A percentile compares a stretch with the other conserved stretches of the same genome.
Conservation (phyloP, 768 basidiomycete genomes). For the Fibroporia radiculosa region DNA sequence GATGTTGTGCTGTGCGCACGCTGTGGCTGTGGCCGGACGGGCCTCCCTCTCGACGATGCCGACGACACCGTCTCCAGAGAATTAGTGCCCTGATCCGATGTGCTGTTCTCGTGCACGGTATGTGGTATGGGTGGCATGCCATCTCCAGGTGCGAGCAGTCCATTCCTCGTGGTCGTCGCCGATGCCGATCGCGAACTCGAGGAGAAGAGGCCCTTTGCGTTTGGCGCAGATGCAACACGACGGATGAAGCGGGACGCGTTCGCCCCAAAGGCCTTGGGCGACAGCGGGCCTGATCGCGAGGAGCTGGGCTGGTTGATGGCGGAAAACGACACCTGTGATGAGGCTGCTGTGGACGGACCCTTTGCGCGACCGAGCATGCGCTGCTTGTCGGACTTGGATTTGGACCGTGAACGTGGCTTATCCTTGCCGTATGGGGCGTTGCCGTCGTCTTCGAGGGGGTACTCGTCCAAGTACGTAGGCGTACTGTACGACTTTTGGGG, state of each 20-base stretch:
- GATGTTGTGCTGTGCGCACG: constrained; percentile 24
- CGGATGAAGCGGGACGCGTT: constrained; percentile 86
- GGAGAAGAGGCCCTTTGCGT: constrained; percentile 85
- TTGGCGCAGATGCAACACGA: constrained; percentile 93
- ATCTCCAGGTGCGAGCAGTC: constrained; percentile 66
- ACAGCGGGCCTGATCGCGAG: constrained; percentile 44
- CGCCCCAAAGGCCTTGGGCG: constrained; percentile 61
- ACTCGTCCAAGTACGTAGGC: constrained; percentile 17
- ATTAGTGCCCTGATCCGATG: constrained; percentile 55
- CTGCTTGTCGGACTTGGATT: constrained; percentile 25
- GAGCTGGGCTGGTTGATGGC: constrained; percentile 25
- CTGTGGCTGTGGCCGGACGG: constrained; percentile 29
- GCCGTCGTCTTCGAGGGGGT: constrained; percentile 6
- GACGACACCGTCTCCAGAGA: constrained; percentile 78
- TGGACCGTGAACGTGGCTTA: constrained; percentile 13
- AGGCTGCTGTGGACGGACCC: constrained; percentile 37
- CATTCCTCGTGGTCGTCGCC: constrained; percentile 57
- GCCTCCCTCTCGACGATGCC: constrained; percentile 55
- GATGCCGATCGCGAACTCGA: constrained; percentile 48
- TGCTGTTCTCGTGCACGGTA: constrained; percentile 25
- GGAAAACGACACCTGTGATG: constrained; percentile 42
- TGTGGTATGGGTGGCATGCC: constrained; percentile 48
- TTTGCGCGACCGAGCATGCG: constrained; percentile 30
- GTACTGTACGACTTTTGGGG: constrained; percentile 14
- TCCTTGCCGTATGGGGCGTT: constrained; percentile 13